phyloP scores from a whole-genome alignment of 176 grass and related monocot genomes.

The Eleusine coracana region DNA sequence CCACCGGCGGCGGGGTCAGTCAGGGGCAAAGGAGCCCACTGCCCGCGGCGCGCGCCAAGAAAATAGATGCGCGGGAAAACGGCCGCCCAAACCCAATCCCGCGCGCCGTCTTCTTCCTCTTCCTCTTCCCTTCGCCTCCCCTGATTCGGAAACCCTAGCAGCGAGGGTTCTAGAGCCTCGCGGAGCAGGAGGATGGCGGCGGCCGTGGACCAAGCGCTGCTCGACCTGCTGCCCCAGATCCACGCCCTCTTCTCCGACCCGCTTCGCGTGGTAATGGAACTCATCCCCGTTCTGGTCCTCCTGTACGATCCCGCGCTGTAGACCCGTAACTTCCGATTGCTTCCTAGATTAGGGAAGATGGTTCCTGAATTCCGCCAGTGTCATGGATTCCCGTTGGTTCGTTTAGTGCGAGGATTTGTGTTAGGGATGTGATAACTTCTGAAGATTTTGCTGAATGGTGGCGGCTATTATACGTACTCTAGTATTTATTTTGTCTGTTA shows the following conservation, averaged over 20 bases:
- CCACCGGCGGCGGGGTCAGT: too few species aligned
- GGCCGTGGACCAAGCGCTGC: conserved; percentile 43
- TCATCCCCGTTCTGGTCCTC: background rate
- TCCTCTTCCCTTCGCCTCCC: background rate
- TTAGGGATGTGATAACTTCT: conserved; percentile 1
- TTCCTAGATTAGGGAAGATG: background rate
- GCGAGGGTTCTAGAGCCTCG: conserved; percentile 19
- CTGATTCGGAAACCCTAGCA: conserved; percentile 33
- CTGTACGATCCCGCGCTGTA: background rate
- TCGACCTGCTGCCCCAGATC: conserved; percentile 80
- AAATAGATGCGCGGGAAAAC: conserved; percentile 46
- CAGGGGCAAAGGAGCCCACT: background rate
- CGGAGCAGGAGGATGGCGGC: conserved; percentile 51
- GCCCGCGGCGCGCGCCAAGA: conserved; percentile 7
- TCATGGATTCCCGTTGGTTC: background rate
- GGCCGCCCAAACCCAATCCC: conserved; percentile 2
- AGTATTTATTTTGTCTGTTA: background rate
- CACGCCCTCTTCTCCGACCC: conserved; percentile 86
- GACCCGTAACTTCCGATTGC: background rate
- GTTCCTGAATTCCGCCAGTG: background rate
- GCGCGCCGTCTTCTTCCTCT: background rate
- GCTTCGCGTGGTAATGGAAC: conserved; percentile 80
- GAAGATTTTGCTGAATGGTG: background rate
- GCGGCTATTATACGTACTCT: too few species aligned
- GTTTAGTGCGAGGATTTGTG: background rate